Evolutionary conservation across 2,329 filamentous ascomycete genomes (phyloP).

Genomic region (Trichophyton verrucosum): DNA sequence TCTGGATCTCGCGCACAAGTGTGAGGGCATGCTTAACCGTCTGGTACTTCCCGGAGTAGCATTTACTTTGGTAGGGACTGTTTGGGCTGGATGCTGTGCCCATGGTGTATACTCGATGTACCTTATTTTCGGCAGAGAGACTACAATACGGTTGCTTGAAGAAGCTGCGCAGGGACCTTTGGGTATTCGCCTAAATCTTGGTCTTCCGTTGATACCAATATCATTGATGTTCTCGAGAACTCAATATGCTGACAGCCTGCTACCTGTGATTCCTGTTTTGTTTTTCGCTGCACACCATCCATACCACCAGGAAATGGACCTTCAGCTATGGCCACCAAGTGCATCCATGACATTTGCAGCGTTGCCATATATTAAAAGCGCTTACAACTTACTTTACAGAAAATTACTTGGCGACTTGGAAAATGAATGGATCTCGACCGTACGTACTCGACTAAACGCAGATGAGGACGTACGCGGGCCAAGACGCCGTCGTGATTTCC

Average conservation of each 20-base stretch:
- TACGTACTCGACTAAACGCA: conserved; percentile 45
- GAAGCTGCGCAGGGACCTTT: conserved; percentile 24
- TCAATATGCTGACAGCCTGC: conserved; percentile 48
- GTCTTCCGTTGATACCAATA: conserved; percentile 55
- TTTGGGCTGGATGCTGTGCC: conserved; percentile 41
- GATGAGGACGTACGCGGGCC: conserved; percentile 12
- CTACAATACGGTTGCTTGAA: conserved; percentile 44
- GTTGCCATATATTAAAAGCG: conserved; percentile 51
- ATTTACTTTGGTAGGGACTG: conserved; percentile 34
- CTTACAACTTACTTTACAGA: conserved; percentile 53
- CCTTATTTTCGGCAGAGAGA: conserved; percentile 52
- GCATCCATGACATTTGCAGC: conserved; percentile 53
- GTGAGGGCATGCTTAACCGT: conserved; percentile 45
- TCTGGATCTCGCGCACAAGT: conserved; percentile 51
- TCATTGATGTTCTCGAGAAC: conserved; percentile 57
- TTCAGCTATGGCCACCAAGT: conserved; percentile 53
- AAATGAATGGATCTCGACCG: conserved; percentile 49
- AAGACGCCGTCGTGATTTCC: conserved; percentile 21
- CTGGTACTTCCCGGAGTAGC: conserved; percentile 56
- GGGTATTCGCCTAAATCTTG: conserved; percentile 44
- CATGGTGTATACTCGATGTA: conserved; percentile 53
- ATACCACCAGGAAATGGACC: conserved; percentile 33
- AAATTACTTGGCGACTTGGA: conserved; percentile 46
- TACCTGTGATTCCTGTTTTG: conserved; percentile 50
- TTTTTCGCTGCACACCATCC: conserved; percentile 40